These are phyloP conservation scores for Plasmodium falciparum DNA, from an alignment of 169 alveolate species.

Conservation along the genomic window DNA sequence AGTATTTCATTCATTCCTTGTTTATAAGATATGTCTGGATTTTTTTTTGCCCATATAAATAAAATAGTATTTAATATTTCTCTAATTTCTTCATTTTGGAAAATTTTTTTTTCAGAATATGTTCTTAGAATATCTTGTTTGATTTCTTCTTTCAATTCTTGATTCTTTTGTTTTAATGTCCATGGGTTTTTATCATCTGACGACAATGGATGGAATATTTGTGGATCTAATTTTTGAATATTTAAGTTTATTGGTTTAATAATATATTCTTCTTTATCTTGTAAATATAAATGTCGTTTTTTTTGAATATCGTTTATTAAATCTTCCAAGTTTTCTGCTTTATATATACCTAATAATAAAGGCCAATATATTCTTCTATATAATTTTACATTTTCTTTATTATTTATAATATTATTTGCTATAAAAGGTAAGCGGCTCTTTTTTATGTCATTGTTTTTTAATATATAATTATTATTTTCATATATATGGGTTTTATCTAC, in stretches of 20 bases:
- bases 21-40: conserved; percentile 80
- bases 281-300: conserved; percentile 28
- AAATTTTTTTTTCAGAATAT: conserved; percentile 83
- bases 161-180: conserved; percentile 79
- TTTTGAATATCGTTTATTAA: conserved; percentile 25
- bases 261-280: conserved; percentile 54
- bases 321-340: conserved; percentile 14
- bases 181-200: conserved; percentile 86
- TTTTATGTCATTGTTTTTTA: background rate
- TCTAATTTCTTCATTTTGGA: conserved; percentile 79
- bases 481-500: background rate
- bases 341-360: conserved; percentile 47
- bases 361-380: conserved; percentile 63
- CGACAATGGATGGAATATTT: conserved; percentile 85
- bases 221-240: conserved; percentile 83
- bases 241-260: conserved; percentile 45
- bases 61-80: conserved; percentile 80
- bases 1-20: conserved; percentile 87
- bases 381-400: background rate
- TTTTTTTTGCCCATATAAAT: conserved; percentile 84
- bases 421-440: conserved; percentile 5
- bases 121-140: conserved; percentile 86
- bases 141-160: conserved; percentile 82
- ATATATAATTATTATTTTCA: background rate
- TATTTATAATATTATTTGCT: conserved; percentile 43